Evolutionary conservation across 2,329 filamentous ascomycete genomes (phyloP), one percentile per base, ranked within the genome.

Genomic region (Neoscytalidium dimidiatum): DNA sequence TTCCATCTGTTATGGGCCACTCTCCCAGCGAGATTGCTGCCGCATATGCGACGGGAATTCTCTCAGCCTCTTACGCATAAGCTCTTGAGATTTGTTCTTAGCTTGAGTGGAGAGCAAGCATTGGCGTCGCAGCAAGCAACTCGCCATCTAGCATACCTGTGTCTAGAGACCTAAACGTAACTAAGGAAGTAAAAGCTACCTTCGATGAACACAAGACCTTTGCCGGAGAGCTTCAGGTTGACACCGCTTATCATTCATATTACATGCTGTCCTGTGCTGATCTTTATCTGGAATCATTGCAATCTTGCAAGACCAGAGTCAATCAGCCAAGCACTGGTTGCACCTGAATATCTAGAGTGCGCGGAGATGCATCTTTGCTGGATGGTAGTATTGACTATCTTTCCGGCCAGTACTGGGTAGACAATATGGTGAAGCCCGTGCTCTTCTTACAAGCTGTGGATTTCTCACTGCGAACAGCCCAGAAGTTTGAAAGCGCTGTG

Each of bases 341-440:
- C 28, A 44, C 14, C 28, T 56, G 49, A 51, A n/a, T 35, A 5
- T 56, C 49, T 14, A 53, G 48, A 28, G 62, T 64, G 9, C 19
- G 29, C 5, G 58, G 26, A 11, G 43, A 62, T 49, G 23, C 38
- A 0, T 38, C n/a, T 1, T 51, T 53, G n/a, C 51, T 64, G 2
- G n/a, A 62, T 2, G 41, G 43, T 1, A 14, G 26, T 13, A 23
- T 51, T 2, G n/a, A 57, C 61, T 23, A 68, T 72, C 63, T 78
- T 21, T 46, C 11, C 1, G 70, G 65, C 4, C 49, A 53, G 0
- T 84, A 84, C 69, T 85, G 82, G 82, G 70, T 67, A 0, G 73
- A 79, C 35, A 85, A 84, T 67, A 79, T 84, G 78, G 68, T 73
- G 1, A 71, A 75, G n/a, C 73, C 82, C 1, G 82, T 84, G 0